phyloP scores from a whole-genome alignment of 2,329 filamentous ascomycete genomes.

The Epichloe gansuensis region DNA sequence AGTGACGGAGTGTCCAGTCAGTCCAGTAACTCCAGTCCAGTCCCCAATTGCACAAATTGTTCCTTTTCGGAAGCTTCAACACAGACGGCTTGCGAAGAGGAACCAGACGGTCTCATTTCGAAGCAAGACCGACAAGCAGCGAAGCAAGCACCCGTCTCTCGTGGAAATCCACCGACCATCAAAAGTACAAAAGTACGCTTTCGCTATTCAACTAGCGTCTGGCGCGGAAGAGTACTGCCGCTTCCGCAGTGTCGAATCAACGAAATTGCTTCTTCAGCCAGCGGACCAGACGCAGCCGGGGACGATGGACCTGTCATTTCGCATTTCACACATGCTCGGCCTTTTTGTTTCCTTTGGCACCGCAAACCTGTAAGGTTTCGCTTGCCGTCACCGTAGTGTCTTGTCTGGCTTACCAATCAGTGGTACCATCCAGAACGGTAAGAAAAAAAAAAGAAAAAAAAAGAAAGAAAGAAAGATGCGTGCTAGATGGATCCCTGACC shows the following conservation, averaged over 20 bases:
- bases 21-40: not conserved
- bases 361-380: not conserved
- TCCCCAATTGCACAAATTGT: too few species aligned
- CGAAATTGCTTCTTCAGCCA: not conserved
- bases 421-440: not conserved
- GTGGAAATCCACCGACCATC: too few species aligned
- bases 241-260: not conserved
- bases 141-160: too few species aligned
- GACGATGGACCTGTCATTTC: not conserved
- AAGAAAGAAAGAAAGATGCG: too few species aligned
- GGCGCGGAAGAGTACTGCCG: not conserved
- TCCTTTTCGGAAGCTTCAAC: too few species aligned
- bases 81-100: too few species aligned
- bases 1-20: not conserved
- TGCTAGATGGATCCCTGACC: not conserved
- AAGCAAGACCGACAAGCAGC: too few species aligned
- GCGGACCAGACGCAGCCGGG: not conserved
- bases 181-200: too few species aligned
- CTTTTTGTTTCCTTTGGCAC: too few species aligned
- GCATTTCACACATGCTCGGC: too few species aligned
- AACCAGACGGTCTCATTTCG: too few species aligned
- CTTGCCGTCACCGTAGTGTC: too few species aligned
- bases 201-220: not conserved
- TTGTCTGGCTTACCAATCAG: not conserved
- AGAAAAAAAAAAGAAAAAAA: not conserved